Base-by-base conservation (phyloP, 192 early-diverging fungal species). In the Podila clonocystis region DNA sequence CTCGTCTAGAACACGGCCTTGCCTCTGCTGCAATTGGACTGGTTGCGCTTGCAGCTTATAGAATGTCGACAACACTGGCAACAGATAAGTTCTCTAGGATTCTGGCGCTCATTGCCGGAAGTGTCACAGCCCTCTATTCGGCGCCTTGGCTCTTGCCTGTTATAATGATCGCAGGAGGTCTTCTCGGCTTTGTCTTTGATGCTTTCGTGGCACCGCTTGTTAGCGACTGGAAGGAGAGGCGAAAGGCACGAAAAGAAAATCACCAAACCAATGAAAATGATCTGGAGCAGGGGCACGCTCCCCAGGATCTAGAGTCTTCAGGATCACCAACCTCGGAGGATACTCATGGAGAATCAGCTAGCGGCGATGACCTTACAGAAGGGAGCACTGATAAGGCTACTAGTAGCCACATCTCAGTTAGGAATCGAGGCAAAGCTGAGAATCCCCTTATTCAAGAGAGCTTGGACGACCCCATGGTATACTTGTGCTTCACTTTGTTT, bases 21-120 rank as follows among this genome's bases (percentile, higher is more conserved):
- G 79, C 83, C 3, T 61, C 89, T 5, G 82, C 87, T 1, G 90
- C 89, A 4, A 82, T 93, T 28, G 92, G 88, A 12, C 79, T 93
- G 2, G 87, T 91, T 1, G 90, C 88, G 4, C 63, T 90, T 15
- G 91, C 92, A 1, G 89, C 84, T 2, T 85, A 75, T 65, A 74
- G 63, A 49, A 85, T 75, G 72, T 84, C 75, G 26, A 72, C 84
- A 36, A 60, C 68, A 4, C 36, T 85, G 19, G 72, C 75, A 20
- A 75, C 72, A 24, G 79, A 84, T 29, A 82, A 75, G 31, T 26
- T 76, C 11, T 82, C 75, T 12, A 62, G 76, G 17, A 30, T 84
- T 7, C 29, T 87, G 13, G 68, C 74, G 2, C 61, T 87, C 0
- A 22, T 83, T 13, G 67, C 74, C 9, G 85, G 70, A 36, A 67